Evolutionary conservation across 495 filamentous ascomycete genomes (phyloP).

Genomic region (Cryomyces minteri): DNA sequence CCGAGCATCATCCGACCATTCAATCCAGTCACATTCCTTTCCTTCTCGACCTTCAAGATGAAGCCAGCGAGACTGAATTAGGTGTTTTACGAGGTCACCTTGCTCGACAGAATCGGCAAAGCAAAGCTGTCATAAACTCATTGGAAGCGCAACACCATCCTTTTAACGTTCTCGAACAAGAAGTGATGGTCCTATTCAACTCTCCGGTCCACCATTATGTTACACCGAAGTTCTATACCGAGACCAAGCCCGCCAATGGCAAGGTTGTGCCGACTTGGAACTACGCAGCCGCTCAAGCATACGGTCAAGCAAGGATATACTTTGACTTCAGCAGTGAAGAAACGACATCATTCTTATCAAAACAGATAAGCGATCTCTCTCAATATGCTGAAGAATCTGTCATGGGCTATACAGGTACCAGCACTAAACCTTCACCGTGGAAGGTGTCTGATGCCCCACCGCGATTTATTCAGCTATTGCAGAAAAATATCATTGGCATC

Average conservation of each 20-base stretch:
- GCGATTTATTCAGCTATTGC: conserved; percentile 27
- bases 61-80: conserved; percentile 12
- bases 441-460: conserved; percentile 30
- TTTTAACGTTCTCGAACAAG: conserved; percentile 15
- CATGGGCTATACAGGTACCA: conserved; percentile 28
- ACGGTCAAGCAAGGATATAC: conserved; percentile 30
- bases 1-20: conserved; percentile 23
- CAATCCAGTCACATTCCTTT: conserved; percentile 38
- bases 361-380: conserved; percentile 30
- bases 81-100: conserved; percentile 34
- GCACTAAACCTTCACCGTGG: conserved; percentile 22
- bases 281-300: conserved; percentile 37
- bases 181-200: conserved; percentile 36
- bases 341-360: conserved; percentile 23
- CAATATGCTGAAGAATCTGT: conserved; percentile 24
- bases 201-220: conserved; percentile 33
- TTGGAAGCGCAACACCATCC: neutral
- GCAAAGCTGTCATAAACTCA: conserved; percentile 33
- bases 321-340: conserved; percentile 20
- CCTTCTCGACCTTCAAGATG: conserved; percentile 28
- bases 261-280: conserved; percentile 48
- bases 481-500: conserved; percentile 35
- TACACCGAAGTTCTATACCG: conserved; percentile 39
- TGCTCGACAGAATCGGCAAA: conserved; percentile 35
- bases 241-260: conserved; percentile 33